Base-by-base conservation (phyloP, 2,329 filamentous ascomycete genomes). In the Colletotrichum tropicicola region DNA sequence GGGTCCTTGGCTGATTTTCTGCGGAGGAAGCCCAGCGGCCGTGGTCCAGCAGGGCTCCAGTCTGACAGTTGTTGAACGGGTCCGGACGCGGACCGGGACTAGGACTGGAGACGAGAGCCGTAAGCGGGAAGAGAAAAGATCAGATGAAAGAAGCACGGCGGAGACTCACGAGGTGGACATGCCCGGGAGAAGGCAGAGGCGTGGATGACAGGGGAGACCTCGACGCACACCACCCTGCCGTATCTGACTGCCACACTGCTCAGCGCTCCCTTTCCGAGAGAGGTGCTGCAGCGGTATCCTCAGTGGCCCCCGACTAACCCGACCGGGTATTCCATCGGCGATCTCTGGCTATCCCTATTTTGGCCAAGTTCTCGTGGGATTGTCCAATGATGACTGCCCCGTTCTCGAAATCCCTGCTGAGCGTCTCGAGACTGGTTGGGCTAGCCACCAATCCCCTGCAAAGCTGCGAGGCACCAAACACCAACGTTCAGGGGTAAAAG, bases 401-500 rank as follows among this genome's bases (percentile, higher is more conserved):
- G 48, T 19, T 49, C 35, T 49, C 39, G 17, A 23, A 12, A 65
- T 41, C 47, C 59, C 30, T 41, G 53, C 27, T 19, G 15, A 17
- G 27, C 19, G 19, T 35, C 39, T 25, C 13, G 49, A 51, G 37
- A 37, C 30, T 58, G 59, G 62, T 23, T 53, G 52, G 59, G 43
- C 48, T 56, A 61, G 62, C 51, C 57, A 49, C 51, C 51, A 51
- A 19, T 13, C 37, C 49, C 48, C 23, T 59, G 56, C 32, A 21
- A 39, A 56, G 51, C 51, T 59, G 60, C 61, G 54, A 65, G 68
- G 61, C 63, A 48, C 60, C 65, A 37, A 35, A 57, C 47, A 39
- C 23, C 39, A 48, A 47, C 59, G 30, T 41, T 71, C 70, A 72
- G 70, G 70, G 70, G 70, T 70, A 72, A 72, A 62, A 69, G 68